A percentile compares a stretch with the other conserved stretches of the same genome.
phyloP scores from a whole-genome alignment of 148 eudicot genomes.

The Rhododendron henanense region DNA sequence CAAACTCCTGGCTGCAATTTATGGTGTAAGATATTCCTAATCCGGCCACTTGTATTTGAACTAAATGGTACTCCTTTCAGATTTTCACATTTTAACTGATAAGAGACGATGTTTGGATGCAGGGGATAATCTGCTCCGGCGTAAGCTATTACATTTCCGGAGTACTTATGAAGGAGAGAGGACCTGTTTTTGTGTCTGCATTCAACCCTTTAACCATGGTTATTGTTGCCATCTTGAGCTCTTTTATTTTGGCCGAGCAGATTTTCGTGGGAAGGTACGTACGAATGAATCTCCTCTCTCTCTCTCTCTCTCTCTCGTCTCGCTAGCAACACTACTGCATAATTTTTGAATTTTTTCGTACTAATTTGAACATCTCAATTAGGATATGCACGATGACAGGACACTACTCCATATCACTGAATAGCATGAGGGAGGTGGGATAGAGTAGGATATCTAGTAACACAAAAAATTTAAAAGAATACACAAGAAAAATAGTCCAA shows the following conservation, averaged over 20 bases:
- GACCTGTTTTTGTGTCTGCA: conserved; percentile 83
- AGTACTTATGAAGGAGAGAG: conserved; percentile 53
- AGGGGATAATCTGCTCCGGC: conserved; percentile 84
- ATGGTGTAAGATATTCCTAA: conserved; percentile 40
- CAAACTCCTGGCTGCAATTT: conserved; percentile 51
- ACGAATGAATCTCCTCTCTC: background rate
- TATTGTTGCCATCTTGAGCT: conserved; percentile 60
- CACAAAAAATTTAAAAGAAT: too few species aligned
- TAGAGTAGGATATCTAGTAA: too few species aligned
- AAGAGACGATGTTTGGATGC: conserved; percentile 12
- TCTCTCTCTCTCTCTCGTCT: too few species aligned
- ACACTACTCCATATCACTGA: background rate
- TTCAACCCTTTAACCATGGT: conserved; percentile 79
- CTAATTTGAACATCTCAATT: background rate
- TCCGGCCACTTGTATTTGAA: background rate
- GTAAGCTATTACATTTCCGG: conserved; percentile 57
- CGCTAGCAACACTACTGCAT: background rate
- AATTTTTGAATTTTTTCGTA: background rate
- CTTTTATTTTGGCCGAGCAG: conserved; percentile 59
- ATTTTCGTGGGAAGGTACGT: conserved; percentile 60
- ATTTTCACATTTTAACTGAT: background rate
- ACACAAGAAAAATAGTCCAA: too few species aligned
- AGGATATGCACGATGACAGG: background rate
- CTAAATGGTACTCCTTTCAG: too few species aligned
- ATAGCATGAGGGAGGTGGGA: too few species aligned